Conservation (phyloP, 129 eudicot genomes). For the Pittosporum tobira region DNA sequence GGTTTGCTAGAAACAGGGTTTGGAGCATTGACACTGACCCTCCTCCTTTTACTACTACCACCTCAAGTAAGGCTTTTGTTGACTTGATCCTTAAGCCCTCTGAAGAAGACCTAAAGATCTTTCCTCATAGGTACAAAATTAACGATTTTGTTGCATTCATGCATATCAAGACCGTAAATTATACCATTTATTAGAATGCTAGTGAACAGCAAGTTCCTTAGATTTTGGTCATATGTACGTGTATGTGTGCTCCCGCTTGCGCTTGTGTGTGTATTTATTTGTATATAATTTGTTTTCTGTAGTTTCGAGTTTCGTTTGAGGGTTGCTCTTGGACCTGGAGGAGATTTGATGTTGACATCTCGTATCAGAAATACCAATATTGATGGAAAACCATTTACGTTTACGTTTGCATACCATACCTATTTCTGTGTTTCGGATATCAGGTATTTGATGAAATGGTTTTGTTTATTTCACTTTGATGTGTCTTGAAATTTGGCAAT, state of each 20-base stretch:
- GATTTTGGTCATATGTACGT: too few relatives aligned
- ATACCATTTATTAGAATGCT: neutral
- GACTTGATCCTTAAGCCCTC: conserved; percentile 74
- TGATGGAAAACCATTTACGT: conserved; percentile 63
- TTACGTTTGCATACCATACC: conserved; percentile 83
- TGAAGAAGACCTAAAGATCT: conserved; percentile 71
- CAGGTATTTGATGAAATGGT: conserved; percentile 35
- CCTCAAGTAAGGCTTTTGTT: conserved; percentile 41
- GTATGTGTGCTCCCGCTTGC: too few relatives aligned
- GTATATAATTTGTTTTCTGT: too few relatives aligned
- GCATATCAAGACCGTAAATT: conserved; percentile 5
- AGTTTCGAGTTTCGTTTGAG: conserved; percentile 90
- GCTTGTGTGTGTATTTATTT: too few relatives aligned
- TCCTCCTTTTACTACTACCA: conserved; percentile 28
- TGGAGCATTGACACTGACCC: conserved; percentile 64
- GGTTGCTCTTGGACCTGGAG: conserved; percentile 65
- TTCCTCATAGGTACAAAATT: conserved; percentile 64
- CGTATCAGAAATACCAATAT: conserved; percentile 57
- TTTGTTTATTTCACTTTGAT: neutral
- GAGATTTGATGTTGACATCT: conserved; percentile 81
- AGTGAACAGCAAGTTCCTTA: neutral
- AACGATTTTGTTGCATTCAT: conserved; percentile 1
- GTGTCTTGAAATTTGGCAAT: neutral
- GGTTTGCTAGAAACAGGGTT: conserved; percentile 78
- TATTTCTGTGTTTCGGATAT: conserved; percentile 86